phyloP scores from a whole-genome alignment of 2,329 filamentous ascomycete genomes.

The Aspergillus sp. region DNA sequence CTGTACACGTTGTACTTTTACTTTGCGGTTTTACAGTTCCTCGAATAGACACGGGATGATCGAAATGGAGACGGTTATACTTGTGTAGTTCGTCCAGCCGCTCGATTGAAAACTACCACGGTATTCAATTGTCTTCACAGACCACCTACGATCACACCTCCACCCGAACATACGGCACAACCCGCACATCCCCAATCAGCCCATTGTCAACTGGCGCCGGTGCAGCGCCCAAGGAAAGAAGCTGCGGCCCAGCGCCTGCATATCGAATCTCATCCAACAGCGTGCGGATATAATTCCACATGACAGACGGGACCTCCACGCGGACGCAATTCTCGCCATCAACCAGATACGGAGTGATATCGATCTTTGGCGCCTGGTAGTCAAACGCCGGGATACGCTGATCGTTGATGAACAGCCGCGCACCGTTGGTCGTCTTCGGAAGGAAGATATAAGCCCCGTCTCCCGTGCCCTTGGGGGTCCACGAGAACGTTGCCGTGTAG shows the following conservation, averaged over 20 bases:
- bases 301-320: slow-evolving; percentile 17
- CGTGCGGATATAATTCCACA: slow-evolving; percentile 21
- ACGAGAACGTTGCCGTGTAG: slow-evolving; percentile 16
- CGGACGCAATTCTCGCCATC: slow-evolving; percentile 9
- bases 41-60: too few relatives aligned
- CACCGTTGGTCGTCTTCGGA: slow-evolving; percentile 13
- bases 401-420: slow-evolving; percentile 16
- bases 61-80: too few relatives aligned
- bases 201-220: slow-evolving; percentile 14
- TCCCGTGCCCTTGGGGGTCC: slow-evolving; percentile 6
- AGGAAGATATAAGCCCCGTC: slow-evolving; percentile 21
- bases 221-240: not conserved
- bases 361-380: slow-evolving; percentile 9
- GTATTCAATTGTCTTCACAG: too few relatives aligned
- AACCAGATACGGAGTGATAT: slow-evolving; percentile 13
- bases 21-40: too few relatives aligned
- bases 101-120: too few relatives aligned
- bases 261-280: slow-evolving; percentile 12
- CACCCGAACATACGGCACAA: slow-evolving; percentile 12
- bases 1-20: too few relatives aligned
- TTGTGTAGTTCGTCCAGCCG: too few relatives aligned
- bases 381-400: slow-evolving; percentile 15
- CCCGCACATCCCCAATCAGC: slow-evolving; percentile 9
- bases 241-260: not conserved
- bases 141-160: not conserved